Base-by-base conservation (phyloP, 768 basidiomycete species). In the Rhizopogon rudus region DNA sequence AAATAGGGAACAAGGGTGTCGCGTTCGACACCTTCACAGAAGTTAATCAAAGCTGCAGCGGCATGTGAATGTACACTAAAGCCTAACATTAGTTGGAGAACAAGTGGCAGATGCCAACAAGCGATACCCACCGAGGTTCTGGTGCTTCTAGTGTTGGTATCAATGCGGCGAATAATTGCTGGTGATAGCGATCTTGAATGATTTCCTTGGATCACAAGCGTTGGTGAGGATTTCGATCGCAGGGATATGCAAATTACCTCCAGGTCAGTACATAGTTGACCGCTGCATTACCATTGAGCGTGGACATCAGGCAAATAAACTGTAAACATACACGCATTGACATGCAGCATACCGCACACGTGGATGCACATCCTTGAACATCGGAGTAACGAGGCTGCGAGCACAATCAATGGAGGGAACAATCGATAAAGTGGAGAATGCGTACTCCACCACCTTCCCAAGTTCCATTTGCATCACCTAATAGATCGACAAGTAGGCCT, bases 221-320 rank as follows among this genome's bases (percentile, higher is more conserved):
- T 33, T 31, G 44, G n/a, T 25, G 16, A 17, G 31, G 25, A 16
- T 40, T 56, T 40, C 22, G 20, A 14, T 49, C 14, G 20, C 7
- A 39, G 8, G 10, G 14, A 14, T 51, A 12, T 29, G 25, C 13
- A 16, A 61, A 74, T 48, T 66, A 89, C 90, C 73, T 91, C 91
- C 43, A 93, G 76, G 71, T 95, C 93, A 4, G 90, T 92, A 65
- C 93, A 93, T 4, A 96, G 74, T 65, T 94, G 93, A 0, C 93
- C 93, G 45, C 92, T 91, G 60, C 31, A 58, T 37, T 8, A 17
- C 58, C 29, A 60, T 44, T 44, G 44, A 55, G 42, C 12, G 40
- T 14, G 43, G 37, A 31, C n/a, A 28, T 48, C 12, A 40, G 6
- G 20, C 37, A 55, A 53, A 6, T n/a, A 22, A 54, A 51, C 25